These are phyloP conservation scores for Nicotiana benthamiana DNA, from an alignment of 257 asterid genomes.

Conservation along the genomic window DNA sequence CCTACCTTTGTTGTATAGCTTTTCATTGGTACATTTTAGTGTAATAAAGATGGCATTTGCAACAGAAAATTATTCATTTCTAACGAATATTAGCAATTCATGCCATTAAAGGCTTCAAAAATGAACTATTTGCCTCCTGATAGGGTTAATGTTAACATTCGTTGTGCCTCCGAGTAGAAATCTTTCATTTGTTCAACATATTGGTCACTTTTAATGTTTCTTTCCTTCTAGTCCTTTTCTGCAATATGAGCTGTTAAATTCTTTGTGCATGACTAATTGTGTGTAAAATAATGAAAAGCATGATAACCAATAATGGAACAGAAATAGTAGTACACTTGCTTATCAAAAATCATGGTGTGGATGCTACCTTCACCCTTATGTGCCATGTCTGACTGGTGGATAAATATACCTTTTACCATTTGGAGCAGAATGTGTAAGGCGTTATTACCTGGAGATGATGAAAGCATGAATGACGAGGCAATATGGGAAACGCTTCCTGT, in stretches of 20 bases:
- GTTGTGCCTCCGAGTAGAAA: neutral
- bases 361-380: neutral
- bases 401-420: conserved; percentile 8
- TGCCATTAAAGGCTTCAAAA: neutral
- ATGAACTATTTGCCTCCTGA: neutral
- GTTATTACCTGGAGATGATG: conserved; percentile 92
- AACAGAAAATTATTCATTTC: neutral
- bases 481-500: conserved; percentile 99
- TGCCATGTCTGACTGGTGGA: neutral
- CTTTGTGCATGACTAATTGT: neutral
- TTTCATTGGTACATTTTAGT: neutral
- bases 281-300: neutral
- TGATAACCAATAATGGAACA: neutral
- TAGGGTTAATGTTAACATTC: neutral
- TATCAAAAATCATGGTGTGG: neutral
- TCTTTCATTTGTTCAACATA: neutral
- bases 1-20: neutral
- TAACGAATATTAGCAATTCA: neutral
- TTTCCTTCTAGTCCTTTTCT: neutral
- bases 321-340: neutral
- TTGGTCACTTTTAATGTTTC: neutral
- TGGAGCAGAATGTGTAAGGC: conserved; percentile 90
- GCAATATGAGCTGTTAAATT: conserved; percentile 3
- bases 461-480: conserved; percentile 81
- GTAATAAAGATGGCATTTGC: neutral